Evolutionary conservation across 2,329 filamentous ascomycete genomes (phyloP), one percentile per base, ranked within the genome.

Genomic region (Tetracladium maxilliforme): DNA sequence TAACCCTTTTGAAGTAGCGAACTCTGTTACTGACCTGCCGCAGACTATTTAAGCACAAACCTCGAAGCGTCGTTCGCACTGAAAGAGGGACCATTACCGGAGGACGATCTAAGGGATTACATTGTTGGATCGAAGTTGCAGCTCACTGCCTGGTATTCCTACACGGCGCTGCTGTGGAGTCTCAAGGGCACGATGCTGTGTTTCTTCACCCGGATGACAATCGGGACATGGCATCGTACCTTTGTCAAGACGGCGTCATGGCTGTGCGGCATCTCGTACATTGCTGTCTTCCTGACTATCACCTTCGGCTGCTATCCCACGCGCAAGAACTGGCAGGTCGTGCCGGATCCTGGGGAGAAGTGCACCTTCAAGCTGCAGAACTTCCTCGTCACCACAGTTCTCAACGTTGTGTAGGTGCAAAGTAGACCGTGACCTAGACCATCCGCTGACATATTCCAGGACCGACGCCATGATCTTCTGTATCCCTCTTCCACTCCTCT

Each of bases 71-170:
- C 28, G n/a, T n/a, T n/a, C n/a, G n/a, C n/a, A n/a, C n/a, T n/a
- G n/a, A n/a, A n/a, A n/a, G n/a, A n/a, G n/a, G n/a, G n/a, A n/a
- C n/a, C n/a, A n/a, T n/a, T n/a, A n/a, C n/a, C n/a, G n/a, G n/a
- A n/a, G n/a, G n/a, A n/a, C n/a, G n/a, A n/a, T n/a, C n/a, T n/a
- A n/a, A n/a, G n/a, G n/a, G n/a, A n/a, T n/a, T n/a, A n/a, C n/a
- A n/a, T n/a, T n/a, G 27, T 36, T n/a, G 52, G 52, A 2, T 52
- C 47, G 0, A 51, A 50, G 12, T 35, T 51, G 6, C 37, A 56
- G 23, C 35, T 56, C 8, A 29, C 43, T 0, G 52, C 51, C 0
- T 56, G 52, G 53, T 56, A 52, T 15, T 40, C 40, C 6, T 54
- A 54, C 20, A 47, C 48, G 0, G 40, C 43, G 0, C 40, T 53